Evolutionary conservation across 495 filamentous ascomycete species (phyloP), one percentile per base, ranked within the genome.

Genomic region (Schizothecium vesticola): DNA sequence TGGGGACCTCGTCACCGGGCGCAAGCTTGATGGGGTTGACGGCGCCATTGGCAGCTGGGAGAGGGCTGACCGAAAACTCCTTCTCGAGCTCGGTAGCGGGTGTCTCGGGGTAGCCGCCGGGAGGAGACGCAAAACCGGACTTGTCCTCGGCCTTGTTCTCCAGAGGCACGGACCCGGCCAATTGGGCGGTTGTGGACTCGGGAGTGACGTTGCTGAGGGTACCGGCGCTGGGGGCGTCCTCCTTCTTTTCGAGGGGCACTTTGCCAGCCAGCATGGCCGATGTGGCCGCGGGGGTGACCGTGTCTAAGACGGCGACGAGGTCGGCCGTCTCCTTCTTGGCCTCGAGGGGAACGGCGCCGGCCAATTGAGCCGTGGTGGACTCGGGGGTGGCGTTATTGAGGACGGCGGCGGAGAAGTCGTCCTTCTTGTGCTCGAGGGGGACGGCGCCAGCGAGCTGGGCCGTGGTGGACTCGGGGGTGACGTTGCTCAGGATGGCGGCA

Each of bases 31-130:
- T 86, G 1, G 94, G 94, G 72, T 97, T 97, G 59, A 91, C 87
- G 62, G 85, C 83, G 61, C 91, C 92, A 31, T 83, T 85, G 22
- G 92, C 88, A 25, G 94, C 93, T 4, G 94, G 93, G 33, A 93
- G 81, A 6, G 90, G 90, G 71, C 90, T 87, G 67, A 94, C 86
- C 62, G 83, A 84, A 75, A 92, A 83, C 22, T 84, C 79, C 43
- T 87, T 77, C 26, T 81, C 79, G 33, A 74, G 69, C 29, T 85
- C 84, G 25, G 72, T 65, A 28, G 77, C 76, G 73, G 93, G 92
- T 0, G 92, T 94, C 69, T 90, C 88, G 10, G 92, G 92, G 76
- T 94, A 97, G 25, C 85, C 83, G 55, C 94, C 94, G 9, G 93
- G 94, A 25, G 70, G 66, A 8, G 59, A 67, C 55, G 36, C 19